These are phyloP conservation scores for Petunia axillaris DNA, from an alignment of 257 asterid genomes.

Conservation along the genomic window DNA sequence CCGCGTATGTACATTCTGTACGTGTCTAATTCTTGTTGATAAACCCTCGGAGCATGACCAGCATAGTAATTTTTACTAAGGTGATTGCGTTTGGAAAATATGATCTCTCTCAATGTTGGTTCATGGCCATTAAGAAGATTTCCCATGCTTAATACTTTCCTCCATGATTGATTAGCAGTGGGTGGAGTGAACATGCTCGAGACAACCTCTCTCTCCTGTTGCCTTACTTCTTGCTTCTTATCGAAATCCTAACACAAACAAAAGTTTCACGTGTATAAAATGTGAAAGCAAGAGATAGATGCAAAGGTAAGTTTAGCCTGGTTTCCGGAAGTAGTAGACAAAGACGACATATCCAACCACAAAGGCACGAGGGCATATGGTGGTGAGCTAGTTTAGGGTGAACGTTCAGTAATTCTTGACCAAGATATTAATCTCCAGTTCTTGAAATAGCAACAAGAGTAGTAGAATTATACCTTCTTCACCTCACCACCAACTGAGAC, in stretches of 20 bases:
- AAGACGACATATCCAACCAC: not conserved
- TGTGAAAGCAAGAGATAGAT: not conserved
- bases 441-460: not conserved
- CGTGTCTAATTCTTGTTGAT: constrained; percentile 71
- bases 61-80: constrained; percentile 69
- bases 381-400: not conserved
- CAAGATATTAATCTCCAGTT: not conserved
- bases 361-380: not conserved
- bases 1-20: constrained; percentile 85
- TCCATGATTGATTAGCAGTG: constrained; percentile 92
- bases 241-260: constrained; percentile 47
- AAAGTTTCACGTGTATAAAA: constrained; percentile 14
- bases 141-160: constrained; percentile 93
- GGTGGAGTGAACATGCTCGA: constrained; percentile 79
- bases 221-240: constrained; percentile 55
- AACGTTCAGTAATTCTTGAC: not conserved
- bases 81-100: constrained; percentile 68
- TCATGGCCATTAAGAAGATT: constrained; percentile 96
- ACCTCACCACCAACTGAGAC: constrained; percentile 45
- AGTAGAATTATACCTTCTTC: constrained; percentile 52
- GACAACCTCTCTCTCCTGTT: constrained; percentile 63
- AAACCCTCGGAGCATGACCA: constrained; percentile 42
- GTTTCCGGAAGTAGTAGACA: not conserved
- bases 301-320: constrained; percentile 15
- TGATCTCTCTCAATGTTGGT: constrained; percentile 79